Conservation (phyloP, 139 green algal genomes). For the Tetraselmis chui region DNA sequence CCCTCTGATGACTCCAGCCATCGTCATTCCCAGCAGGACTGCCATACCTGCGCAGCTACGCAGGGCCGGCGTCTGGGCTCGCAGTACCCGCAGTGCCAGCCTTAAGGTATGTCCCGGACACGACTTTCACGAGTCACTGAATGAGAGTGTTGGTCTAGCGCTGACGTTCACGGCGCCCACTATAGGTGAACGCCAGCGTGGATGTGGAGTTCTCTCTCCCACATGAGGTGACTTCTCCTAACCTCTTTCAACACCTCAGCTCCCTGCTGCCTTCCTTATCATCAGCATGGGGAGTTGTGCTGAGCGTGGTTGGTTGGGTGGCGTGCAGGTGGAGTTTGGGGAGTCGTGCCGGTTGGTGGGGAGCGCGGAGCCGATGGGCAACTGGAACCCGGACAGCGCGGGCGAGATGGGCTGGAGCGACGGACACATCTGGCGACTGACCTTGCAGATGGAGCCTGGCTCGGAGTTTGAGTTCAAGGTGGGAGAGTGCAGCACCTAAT, state of each 20-base stretch:
- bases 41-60: neutral
- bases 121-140: no score
- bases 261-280: no score
- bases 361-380: slow-evolving; percentile 24
- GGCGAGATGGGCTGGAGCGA: slow-evolving; percentile 39
- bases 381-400: slow-evolving; percentile 32
- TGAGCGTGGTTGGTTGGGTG: no score
- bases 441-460: slow-evolving; percentile 29
- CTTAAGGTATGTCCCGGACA: neutral
- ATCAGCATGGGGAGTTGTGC: no score
- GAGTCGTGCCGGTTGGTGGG: slow-evolving; percentile 27
- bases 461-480: slow-evolving; percentile 43
- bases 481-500: neutral
- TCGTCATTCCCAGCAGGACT: no score
- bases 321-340: no score
- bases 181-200: neutral
- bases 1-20: no score
- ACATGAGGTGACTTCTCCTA: neutral
- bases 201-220: neutral
- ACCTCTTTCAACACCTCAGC: no score
- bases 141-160: neutral
- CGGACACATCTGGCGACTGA: slow-evolving; percentile 37
- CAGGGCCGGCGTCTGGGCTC: neutral
- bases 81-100: neutral
- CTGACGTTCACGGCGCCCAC: neutral